Evolutionary conservation across 305 asterid genomes (phyloP), one percentile per base, ranked within the genome.

Genomic region (Lippia alba): DNA sequence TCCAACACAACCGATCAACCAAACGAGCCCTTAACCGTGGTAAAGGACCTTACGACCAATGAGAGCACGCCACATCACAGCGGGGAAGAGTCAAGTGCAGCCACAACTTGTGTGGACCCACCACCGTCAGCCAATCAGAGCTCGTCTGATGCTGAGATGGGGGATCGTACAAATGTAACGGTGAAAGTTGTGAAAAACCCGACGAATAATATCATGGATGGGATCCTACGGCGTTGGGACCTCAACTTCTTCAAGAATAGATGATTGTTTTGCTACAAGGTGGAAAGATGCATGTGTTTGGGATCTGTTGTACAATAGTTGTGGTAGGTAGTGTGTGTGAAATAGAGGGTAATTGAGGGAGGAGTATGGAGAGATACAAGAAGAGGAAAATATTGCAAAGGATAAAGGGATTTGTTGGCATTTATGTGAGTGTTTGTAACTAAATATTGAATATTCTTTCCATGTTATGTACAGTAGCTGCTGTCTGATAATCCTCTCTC

Each of bases 221-320:
- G 97, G 51, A 70, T 91, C 57, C 59, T 83, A 51, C 91, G 92
- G n/a, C 91, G 97, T 12, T 89, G 93, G 96, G 96, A 91, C 80
- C 86, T 86, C 72, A 88, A 80, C 74, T 87, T 91, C 83, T 91
- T 89, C 76, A 70, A 83, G 56, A 80, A 73, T 74, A 84, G 76
- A 84, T 89, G 74, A 89, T 62, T 69, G 34, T 50, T 66, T 76
- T 63, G 15, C 41, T 33, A 51, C 60, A 32, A 46, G 55, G 45
- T 54, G 45, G 45, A 34, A 53, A 33, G 39, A 24, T 55, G 71
- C 59, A 34, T 50, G 50, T 74, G 61, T 19, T 36, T 40, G 39
- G 20, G 24, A 39, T 24, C 30, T 24, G 30, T 56, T 66, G 56
- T 62, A 54, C 53, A 18, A 39, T 33, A 50, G 57, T 24, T 19